Evolutionary conservation across 768 basidiomycete species (phyloP).

Genomic region (Calocera cornea): DNA sequence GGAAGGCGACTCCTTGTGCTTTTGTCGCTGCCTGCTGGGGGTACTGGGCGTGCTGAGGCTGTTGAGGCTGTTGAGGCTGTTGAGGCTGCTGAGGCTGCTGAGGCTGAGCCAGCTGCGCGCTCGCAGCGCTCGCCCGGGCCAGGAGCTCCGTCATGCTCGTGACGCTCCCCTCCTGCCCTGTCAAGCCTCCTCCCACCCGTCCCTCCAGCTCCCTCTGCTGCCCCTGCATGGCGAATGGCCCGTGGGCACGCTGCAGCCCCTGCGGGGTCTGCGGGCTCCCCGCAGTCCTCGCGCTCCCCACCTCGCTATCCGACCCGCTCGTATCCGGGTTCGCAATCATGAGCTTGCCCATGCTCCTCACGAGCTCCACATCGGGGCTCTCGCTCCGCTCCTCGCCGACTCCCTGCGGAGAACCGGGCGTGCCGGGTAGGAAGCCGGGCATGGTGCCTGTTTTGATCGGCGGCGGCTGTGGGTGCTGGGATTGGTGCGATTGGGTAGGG

Average conservation of each 20-base stretch:
- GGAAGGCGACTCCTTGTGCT: not conserved
- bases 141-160: not conserved
- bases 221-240: too few species aligned
- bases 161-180: too few species aligned
- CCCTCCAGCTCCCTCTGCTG: too few species aligned
- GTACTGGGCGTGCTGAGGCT: not conserved
- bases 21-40: not conserved
- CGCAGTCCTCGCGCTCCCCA: not conserved
- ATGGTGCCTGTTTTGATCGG: not conserved
- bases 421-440: not conserved
- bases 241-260: too few species aligned
- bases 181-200: too few species aligned
- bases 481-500: not conserved
- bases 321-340: conserved; percentile 8
- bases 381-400: not conserved
- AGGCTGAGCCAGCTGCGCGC: not conserved
- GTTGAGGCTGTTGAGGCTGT: not conserved
- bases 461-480: not conserved
- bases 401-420: too few species aligned
- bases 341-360: conserved; percentile 5
- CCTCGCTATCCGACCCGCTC: conserved; percentile 6
- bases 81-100: not conserved
- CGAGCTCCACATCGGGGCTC: conserved; percentile 5
- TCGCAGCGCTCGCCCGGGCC: not conserved
- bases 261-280: not conserved